Base-by-base conservation (phyloP, 805 yeast species). In the Suhomyces sp. region DNA sequence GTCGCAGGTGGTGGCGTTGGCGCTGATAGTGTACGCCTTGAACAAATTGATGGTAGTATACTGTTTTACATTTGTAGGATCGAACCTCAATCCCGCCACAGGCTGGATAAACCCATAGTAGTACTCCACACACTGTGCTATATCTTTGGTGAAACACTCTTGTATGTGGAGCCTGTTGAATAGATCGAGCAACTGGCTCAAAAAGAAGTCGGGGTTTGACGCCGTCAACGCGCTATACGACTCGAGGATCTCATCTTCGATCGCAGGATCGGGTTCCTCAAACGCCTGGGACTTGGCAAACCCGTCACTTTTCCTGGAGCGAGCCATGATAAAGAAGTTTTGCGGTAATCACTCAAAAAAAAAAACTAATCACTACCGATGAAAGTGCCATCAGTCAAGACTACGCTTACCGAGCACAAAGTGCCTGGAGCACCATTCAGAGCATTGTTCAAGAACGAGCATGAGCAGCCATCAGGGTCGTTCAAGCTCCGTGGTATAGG, bases 171-270 rank as follows among this genome's bases (percentile, higher is more conserved):
- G 56, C 1, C 19, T 24, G 3, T 54, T 42, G 35, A 73, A 66
- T 24, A 73, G 44, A 4, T 50, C 59, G 0, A 68, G 65, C 4
- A 76, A 47, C 23, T 66, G 64, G 19, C 51, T 44, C 12, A 76
- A 60, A 22, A 57, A 54, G 13, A 74, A 58, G 48, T 74, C 79
- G 9, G 61, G 59, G 6, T 56, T 57, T 1, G 56, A 61, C 12
- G 52, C 64, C 1, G 68, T 56, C 5, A 69, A 41, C 5, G 49
- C 54, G 4, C 69, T 58, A 54, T 72, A 76, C 1, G 56, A 64
- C 29, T 67, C 72, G 10, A 76, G 58, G 6, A 74, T 65, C 55
- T 76, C 77, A 19, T 68, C 72, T 51, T 72, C 77, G 19, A 62
- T 60, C 2, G 57, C 58, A 0, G 63, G 57, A 7, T 58, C 49